phyloP scores from a whole-genome alignment of 148 eudicot genomes.

The Cornus controversa region DNA sequence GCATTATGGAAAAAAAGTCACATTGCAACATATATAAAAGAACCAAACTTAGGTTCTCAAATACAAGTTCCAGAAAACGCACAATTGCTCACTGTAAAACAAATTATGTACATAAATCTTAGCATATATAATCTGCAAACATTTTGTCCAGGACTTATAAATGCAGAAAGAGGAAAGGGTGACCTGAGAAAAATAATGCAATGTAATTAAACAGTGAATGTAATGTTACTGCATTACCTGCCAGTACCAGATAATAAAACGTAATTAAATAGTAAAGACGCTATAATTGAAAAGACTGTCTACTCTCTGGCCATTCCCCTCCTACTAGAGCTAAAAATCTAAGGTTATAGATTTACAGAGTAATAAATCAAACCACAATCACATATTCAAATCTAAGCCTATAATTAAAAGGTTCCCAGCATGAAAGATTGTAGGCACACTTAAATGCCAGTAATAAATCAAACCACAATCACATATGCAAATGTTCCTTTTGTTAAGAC shows the following conservation, averaged over 20 bases:
- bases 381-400: no score
- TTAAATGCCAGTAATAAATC: not conserved
- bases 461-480: not conserved
- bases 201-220: not conserved
- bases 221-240: not conserved
- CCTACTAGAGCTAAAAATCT: not conserved
- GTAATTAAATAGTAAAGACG: not conserved
- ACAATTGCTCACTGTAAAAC: not conserved
- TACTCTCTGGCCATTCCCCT: not conserved
- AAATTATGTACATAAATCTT: not conserved
- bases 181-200: not conserved
- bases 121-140: not conserved
- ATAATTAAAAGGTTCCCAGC: no score
- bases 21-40: not conserved
- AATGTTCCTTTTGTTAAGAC: not conserved
- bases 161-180: not conserved
- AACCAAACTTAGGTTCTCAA: not conserved
- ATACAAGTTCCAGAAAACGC: constrained; percentile 5
- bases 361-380: not conserved
- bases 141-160: not conserved
- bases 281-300: not conserved
- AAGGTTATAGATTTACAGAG: not conserved
- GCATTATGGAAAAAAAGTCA: constrained; percentile 27
- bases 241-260: not conserved
- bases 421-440: no score